Percentiles rank a stretch among this genome's conserved stretches.
Evolutionary conservation across 176 grass and related monocot genomes (phyloP).

Genomic region (Neostapfia colusana): DNA sequence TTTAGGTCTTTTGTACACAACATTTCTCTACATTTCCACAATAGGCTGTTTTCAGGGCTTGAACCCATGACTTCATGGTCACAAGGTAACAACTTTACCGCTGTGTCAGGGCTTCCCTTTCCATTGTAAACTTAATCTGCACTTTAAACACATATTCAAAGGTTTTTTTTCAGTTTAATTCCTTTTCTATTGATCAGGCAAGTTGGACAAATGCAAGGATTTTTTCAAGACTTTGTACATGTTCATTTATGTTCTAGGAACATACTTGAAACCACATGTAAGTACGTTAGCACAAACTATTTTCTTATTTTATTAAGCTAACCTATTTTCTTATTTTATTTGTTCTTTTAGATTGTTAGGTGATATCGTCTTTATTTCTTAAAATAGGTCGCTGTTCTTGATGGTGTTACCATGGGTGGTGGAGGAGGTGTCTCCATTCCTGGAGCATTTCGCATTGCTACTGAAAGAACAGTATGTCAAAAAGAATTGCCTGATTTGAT

Average conservation of each 20-base stretch:
- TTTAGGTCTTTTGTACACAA: too few relatives aligned
- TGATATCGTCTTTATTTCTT: conserved; percentile 17
- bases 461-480: conserved; percentile 74
- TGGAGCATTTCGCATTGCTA: conserved; percentile 92
- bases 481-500: conserved; percentile 9
- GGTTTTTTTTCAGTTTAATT: background rate
- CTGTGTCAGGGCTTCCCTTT: too few relatives aligned
- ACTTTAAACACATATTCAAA: background rate
- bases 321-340: background rate
- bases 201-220: conserved; percentile 74
- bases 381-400: conserved; percentile 76
- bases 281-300: conserved; percentile 34
- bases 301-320: background rate
- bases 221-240: conserved; percentile 89
- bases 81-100: too few relatives aligned
- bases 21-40: too few relatives aligned
- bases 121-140: background rate
- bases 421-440: conserved; percentile 94
- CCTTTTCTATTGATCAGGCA: conserved; percentile 46
- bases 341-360: background rate
- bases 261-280: conserved; percentile 97
- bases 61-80: too few relatives aligned
- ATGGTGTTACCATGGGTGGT: conserved; percentile 94
- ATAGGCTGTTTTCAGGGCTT: too few relatives aligned
- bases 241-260: conserved; percentile 91